Conservation (phyloP, 495 filamentous ascomycete genomes). For the Tuber indicum region DNA sequence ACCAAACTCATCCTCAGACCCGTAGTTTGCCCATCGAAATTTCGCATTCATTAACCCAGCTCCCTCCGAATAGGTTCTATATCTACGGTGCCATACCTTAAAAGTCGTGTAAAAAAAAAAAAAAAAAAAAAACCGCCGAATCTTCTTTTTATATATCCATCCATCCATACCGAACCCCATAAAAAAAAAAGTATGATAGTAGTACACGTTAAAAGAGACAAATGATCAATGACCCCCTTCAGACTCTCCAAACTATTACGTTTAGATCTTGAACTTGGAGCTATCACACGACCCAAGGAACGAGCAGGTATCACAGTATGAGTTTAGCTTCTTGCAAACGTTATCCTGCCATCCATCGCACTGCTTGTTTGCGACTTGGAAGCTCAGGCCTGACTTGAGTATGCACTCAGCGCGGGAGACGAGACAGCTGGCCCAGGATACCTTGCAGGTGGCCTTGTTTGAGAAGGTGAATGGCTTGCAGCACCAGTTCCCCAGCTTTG, state of each 20-base stretch:
- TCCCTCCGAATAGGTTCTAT: not conserved
- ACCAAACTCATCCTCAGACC: no score
- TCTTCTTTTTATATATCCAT: not conserved
- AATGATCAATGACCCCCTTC: not conserved
- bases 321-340: slow-evolving; percentile 8
- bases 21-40: no score
- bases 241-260: not conserved
- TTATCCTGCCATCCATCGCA: slow-evolving; percentile 11
- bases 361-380: not conserved
- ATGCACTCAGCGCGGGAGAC: slow-evolving; percentile 7
- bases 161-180: not conserved
- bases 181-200: not conserved
- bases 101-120: not conserved
- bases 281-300: slow-evolving; percentile 12
- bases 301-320: slow-evolving; percentile 8
- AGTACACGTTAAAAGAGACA: not conserved
- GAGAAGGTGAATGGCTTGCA: slow-evolving; percentile 6
- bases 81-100: not conserved
- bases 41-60: no score
- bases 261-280: slow-evolving; percentile 6
- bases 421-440: slow-evolving; percentile 11
- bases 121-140: not conserved
- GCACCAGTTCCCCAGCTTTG: slow-evolving; percentile 19
- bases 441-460: slow-evolving; percentile 10
- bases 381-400: slow-evolving; percentile 2